Evolutionary conservation across 768 basidiomycete species (phyloP), one percentile per base, ranked within the genome.

Genomic region (Amanita subjunquillea): DNA sequence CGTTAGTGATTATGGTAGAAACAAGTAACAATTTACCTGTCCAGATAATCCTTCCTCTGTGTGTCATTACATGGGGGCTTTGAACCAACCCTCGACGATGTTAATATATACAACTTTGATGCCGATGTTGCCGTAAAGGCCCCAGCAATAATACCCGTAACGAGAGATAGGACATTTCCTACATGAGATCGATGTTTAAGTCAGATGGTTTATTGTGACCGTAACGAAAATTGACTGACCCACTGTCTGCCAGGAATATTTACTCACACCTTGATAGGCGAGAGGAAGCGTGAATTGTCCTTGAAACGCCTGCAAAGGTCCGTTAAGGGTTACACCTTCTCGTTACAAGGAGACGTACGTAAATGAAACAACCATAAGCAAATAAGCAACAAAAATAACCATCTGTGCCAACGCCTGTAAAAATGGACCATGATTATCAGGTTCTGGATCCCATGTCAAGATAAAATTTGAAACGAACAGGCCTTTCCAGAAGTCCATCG

Each of bases 401-500:
- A 68, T 27, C 55, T 83, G 79, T 0, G 78, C 73, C 37, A 66
- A 60, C 4, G 63, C 57, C 72, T 73, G 47, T 41, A 29, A 7
- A 10, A 8, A 22, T 46, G 36, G 15, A 38, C 6, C 9, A 22
- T 1, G 25, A 9, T 7, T 8, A 25, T 25, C 32, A 27, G 39
- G 2, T 22, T 25, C 30, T 13, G 5, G 12, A 13, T 34, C 34
- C 12, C n/a, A 10, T 7, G 25, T 20, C 20, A 30, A 42, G 2
- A 10, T 10, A 29, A 41, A 38, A 37, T 13, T 10, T 40, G 34
- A 6, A 32, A 56, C 67, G 29, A 23, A 77, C 77, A 78, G 81
- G 38, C 76, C 80, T 58, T 82, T 82, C 78, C 79, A 82, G 60
- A 84, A 84, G 58, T 83, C 82, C 75, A 78, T 77, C 2, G 82